These are phyloP conservation scores for Calonectria hongkongensis DNA, from an alignment of 2,329 filamentous ascomycete genomes.

Conservation along the genomic window DNA sequence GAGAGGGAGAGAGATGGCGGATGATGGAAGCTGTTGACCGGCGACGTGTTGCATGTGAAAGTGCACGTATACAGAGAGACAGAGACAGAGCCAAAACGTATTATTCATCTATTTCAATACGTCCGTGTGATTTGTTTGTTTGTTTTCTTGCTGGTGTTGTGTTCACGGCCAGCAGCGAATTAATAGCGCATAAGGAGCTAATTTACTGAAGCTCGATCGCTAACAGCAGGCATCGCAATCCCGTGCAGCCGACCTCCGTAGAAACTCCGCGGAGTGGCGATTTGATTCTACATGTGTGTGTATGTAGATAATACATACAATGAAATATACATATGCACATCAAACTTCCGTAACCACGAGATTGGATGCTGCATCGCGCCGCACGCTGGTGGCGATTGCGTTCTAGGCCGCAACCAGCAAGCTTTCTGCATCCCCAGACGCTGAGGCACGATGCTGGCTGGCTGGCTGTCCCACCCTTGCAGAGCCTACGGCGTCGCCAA, in stretches of 20 bases:
- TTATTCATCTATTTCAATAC: not conserved
- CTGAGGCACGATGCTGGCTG: not conserved
- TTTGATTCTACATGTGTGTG: too few relatives aligned
- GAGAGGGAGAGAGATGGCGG: not conserved
- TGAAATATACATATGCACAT: too few relatives aligned
- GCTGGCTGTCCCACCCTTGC: not conserved
- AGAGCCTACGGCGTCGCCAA: not conserved
- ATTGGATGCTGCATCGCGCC: not conserved
- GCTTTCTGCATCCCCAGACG: not conserved
- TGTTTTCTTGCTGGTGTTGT: not conserved
- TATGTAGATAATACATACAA: too few relatives aligned
- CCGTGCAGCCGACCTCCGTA: not conserved
- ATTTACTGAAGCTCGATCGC: not conserved
- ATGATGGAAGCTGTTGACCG: not conserved
- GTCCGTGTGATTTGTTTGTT: slow-evolving; percentile 11
- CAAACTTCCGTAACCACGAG: not conserved
- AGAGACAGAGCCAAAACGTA: too few relatives aligned
- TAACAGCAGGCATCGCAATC: not conserved
- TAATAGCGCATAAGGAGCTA: slow-evolving; percentile 18
- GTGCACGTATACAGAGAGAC: too few relatives aligned
- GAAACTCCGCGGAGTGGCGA: not conserved
- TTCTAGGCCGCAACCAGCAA: not conserved
- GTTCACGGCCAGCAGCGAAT: too few relatives aligned
- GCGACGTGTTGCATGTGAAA: not conserved
- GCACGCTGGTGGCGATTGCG: not conserved